Base-by-base conservation (phyloP, 805 yeast genomes). In the Nakazawaea ernobii region DNA sequence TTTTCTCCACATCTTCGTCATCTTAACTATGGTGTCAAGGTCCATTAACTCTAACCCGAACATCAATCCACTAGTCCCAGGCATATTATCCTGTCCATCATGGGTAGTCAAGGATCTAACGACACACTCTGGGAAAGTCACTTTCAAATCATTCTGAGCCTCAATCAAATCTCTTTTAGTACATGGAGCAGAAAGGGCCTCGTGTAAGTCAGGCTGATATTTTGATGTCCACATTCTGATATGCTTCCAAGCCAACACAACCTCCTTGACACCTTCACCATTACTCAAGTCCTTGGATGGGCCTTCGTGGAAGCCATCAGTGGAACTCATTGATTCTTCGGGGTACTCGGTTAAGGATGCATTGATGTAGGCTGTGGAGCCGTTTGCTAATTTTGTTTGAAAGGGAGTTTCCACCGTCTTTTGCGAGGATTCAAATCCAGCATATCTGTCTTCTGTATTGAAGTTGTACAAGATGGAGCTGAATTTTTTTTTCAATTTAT, bases 11-110 rank as follows among this genome's bases (percentile, higher is more conserved):
- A 80, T 73, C 53, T 79, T 80, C 45, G 96, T 86, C 79, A 84
- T 84, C 44, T 80, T 80, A 27, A 82, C 82, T 29, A 90, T 75
- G 55, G 83, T 84, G 57, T 88, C 95, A 30, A 91, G 65, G 10
- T 85, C 79, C 80, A 91, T 77, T 50, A 91, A 70, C 51, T 83
- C 79, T 51, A 88, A 65, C 1, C 96, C 96, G 62, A 80, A 91
- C 35, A 91, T 58, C 48, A 91, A 63, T 5, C 97, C 91, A 13
- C 71, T 73, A 49, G 87, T 79, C 37, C 79, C 74, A 33, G 86
- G 87, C 43, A 83, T 71, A 42, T 73, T 74, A 50, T 82, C 88
- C 66, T 91, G 97, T 36, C 97, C 97, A 59, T 91, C 97, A 53
- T 92, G 95, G 33, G 82, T 66, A 51, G 77, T 69, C 56, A 78